Conservation (phyloP, 192 early-diverging fungal species). For the Coemansia sp. region DNA sequence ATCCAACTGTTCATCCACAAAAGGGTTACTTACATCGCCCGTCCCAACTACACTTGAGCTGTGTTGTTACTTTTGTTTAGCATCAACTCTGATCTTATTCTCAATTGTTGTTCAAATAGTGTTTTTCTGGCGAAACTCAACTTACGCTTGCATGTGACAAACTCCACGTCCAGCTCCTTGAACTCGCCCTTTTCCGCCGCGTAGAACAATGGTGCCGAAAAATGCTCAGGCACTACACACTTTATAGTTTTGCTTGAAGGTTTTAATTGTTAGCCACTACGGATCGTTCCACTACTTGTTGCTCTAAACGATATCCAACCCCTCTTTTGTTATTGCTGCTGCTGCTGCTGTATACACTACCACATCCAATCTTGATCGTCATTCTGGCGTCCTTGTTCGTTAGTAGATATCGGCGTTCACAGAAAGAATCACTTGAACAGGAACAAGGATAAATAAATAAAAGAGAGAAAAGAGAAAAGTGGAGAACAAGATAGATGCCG, state of each 20-base stretch:
- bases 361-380: conserved; percentile 44
- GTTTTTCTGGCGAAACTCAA: conserved; percentile 5
- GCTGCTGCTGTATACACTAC: conserved; percentile 12
- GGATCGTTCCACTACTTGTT: not conserved
- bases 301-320: not conserved
- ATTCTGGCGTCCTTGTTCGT: conserved; percentile 2
- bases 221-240: conserved; percentile 67
- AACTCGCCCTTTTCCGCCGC: conserved; percentile 62
- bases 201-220: conserved; percentile 70
- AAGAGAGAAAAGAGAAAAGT: not conserved
- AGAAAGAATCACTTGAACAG: not conserved
- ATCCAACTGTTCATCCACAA: too few relatives aligned
- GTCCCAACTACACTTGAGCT: conserved; percentile 57
- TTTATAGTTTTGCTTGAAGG: not conserved
- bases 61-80: too few relatives aligned
- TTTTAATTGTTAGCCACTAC: not conserved
- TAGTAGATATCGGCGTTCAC: not conserved
- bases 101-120: not conserved
- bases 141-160: conserved; percentile 58
- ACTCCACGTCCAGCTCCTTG: conserved; percentile 59
- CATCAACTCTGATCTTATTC: not conserved
- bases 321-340: not conserved
- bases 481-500: not conserved
- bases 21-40: conserved; percentile 48
- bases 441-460: not conserved